Conservation (phyloP, 768 basidiomycete species). For the Suillus brevipes region DNA sequence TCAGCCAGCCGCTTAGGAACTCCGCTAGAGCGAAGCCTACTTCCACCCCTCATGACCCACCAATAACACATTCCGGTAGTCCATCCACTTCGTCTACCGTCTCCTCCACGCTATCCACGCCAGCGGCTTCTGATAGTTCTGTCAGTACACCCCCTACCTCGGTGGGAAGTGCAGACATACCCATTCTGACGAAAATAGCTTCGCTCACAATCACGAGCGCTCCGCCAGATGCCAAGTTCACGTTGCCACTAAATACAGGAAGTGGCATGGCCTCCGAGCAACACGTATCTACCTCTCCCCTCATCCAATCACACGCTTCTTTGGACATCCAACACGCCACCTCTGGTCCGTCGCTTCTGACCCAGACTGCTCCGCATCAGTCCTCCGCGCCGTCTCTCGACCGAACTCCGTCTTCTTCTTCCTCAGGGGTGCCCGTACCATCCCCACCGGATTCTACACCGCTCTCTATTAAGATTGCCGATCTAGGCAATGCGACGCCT, state of each 20-base stretch:
- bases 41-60: slow-evolving; percentile 9
- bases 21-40: slow-evolving; percentile 10
- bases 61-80: slow-evolving; percentile 36
- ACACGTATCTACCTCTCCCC: slow-evolving; percentile 20
- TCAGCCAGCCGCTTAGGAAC: slow-evolving; percentile 28
- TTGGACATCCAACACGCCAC: slow-evolving; percentile 27
- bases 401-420: slow-evolving; percentile 20
- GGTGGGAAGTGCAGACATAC: slow-evolving; percentile 34
- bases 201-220: slow-evolving; percentile 22
- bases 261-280: slow-evolving; percentile 4
- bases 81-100: slow-evolving; percentile 33
- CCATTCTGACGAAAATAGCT: slow-evolving; percentile 38
- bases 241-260: not conserved
- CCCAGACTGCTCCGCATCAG: slow-evolving; percentile 57
- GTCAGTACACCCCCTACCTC: slow-evolving; percentile 63
- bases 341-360: slow-evolving; percentile 54
- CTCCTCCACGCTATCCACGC: slow-evolving; percentile 54
- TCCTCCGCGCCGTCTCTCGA: slow-evolving; percentile 15
- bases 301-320: slow-evolving; percentile 25
- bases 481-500: slow-evolving; percentile 92
- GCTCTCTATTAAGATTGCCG: slow-evolving; percentile 89
- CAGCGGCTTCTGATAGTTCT: slow-evolving; percentile 37
- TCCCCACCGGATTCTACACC: slow-evolving; percentile 34
- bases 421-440: slow-evolving; percentile 24
- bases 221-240: slow-evolving; percentile 5